phyloP scores from a whole-genome alignment of 2,329 filamentous ascomycete genomes.

The Furcasterigmium sp. region DNA sequence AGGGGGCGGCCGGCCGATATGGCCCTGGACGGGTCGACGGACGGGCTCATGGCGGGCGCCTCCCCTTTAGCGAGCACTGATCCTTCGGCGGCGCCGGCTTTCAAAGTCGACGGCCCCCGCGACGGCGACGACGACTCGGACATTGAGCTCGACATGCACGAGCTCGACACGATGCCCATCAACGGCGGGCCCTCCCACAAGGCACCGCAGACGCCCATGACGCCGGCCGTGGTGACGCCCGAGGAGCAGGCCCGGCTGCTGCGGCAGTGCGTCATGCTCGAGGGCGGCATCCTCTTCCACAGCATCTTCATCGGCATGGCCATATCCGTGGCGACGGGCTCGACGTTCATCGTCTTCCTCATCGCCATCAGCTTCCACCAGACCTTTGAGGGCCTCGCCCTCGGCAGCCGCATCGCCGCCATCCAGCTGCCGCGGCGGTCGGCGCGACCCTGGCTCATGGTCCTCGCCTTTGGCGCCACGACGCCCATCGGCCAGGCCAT shows the following conservation, averaged over 20 bases:
- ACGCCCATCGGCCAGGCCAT: slow-evolving; percentile 64
- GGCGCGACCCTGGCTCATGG: slow-evolving; percentile 77
- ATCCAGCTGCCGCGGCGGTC: slow-evolving; percentile 73
- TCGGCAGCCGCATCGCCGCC: slow-evolving; percentile 79
- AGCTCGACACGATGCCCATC: slow-evolving; percentile 42
- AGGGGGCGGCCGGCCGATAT: slow-evolving; percentile 42
- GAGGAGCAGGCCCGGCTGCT: slow-evolving; percentile 63
- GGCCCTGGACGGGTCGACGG: slow-evolving; percentile 41
- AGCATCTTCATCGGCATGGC: slow-evolving; percentile 86
- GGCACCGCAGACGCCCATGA: neutral
- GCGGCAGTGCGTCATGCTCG: slow-evolving; percentile 72
- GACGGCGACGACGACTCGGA: slow-evolving; percentile 47
- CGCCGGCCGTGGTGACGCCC: slow-evolving; percentile 23
- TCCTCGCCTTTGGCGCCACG: slow-evolving; percentile 64
- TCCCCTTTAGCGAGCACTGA: slow-evolving; percentile 55
- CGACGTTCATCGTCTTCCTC: slow-evolving; percentile 73
- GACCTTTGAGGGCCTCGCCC: slow-evolving; percentile 81
- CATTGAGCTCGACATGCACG: slow-evolving; percentile 55
- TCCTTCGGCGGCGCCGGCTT: slow-evolving; percentile 23
- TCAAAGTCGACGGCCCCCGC: slow-evolving; percentile 8
- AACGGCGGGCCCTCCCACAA: slow-evolving; percentile 18
- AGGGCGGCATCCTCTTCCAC: slow-evolving; percentile 81
- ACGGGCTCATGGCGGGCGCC: slow-evolving; percentile 52
- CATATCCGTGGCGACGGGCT: slow-evolving; percentile 73
- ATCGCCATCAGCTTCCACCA: slow-evolving; percentile 81